Percentiles rank a stretch among this genome's conserved stretches.
These are phyloP conservation scores for Lentinus brumalis DNA, from an alignment of 768 basidiomycete species.

Conservation along the genomic window DNA sequence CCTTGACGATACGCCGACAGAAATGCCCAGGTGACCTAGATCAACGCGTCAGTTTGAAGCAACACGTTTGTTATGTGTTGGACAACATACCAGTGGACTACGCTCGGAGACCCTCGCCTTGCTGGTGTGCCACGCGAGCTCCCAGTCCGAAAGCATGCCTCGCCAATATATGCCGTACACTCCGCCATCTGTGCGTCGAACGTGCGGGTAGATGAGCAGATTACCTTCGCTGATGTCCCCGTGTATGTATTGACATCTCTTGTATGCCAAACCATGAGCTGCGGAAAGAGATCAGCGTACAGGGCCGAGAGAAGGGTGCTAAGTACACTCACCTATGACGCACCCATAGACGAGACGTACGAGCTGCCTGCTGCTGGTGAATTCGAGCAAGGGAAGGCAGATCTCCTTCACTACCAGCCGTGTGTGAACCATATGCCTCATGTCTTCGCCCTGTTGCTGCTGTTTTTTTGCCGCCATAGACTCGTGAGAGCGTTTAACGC, in stretches of 20 bases:
- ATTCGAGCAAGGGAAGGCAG: not conserved
- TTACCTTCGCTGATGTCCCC: not conserved
- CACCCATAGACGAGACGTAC: not conserved
- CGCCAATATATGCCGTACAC: not conserved
- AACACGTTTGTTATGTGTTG: not conserved
- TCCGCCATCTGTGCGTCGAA: not conserved
- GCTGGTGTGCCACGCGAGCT: not conserved
- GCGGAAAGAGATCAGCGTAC: not conserved
- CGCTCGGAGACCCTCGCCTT: not conserved
- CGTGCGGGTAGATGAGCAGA: not conserved
- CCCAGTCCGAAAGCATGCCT: not conserved
- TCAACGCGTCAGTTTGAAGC: not conserved
- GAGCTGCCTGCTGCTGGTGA: not conserved
- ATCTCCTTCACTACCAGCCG: not conserved
- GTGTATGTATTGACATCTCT: not conserved
- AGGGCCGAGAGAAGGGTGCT: not conserved
- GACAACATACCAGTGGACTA: not conserved
- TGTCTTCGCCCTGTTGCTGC: not conserved
- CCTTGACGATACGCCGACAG: slow-evolving; percentile 5
- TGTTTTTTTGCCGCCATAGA: not conserved
- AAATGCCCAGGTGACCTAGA: slow-evolving; percentile 18
- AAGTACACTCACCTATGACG: not conserved
- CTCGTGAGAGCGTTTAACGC: not conserved
- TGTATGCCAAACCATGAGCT: not conserved
- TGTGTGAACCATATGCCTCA: not conserved